Base-by-base conservation (phyloP, 1,284 basidiomycete species). In the Sporisorium iseilematis-ciliati region DNA sequence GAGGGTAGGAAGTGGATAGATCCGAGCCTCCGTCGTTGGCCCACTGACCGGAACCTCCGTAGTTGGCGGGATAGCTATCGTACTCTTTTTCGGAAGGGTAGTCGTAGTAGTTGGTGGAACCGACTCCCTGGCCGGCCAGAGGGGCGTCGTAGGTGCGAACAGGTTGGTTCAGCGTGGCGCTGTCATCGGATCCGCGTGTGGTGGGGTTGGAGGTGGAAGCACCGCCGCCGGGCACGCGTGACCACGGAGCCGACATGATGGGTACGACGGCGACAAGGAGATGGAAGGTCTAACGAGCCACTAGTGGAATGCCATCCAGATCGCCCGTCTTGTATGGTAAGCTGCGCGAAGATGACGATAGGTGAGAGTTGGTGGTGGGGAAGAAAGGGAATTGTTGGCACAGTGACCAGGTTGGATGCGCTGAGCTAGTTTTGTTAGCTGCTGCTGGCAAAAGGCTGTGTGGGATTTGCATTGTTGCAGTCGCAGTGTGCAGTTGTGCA, bases 171-270 rank as follows among this genome's bases (percentile, higher is more conserved):
- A 68, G 57, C 16, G 71, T 64, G 16, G 70, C 52, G 48, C 51
- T 64, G 29, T 74, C 71, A 3, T 74, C 61, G 0, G 71, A 74
- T 21, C 23, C 53, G 23, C 65, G 45, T 20, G 35, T 31, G 21
- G 42, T 18, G 7, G 12, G 50, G n/a, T 11, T 41, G 4, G 61
- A 20, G 2, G 52, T 21, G 3, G 57, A 55, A 16, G 35, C 50
- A 26, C 48, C 48, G 20, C 65, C 65, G 51, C 53, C 65, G 33
- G 71, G 71, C 61, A 68, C 70, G 45, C 71, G 65, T 7, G 62
- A 55, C 71, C 71, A 74, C 49, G 71, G 58, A 46, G 61, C 62
- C 53, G 71, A 74, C 71, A 74, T 74, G 61, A 23, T 68, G 58
- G 20, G 38, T 20, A 23, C 25, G 12, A 18, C 25, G 12, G 7